Base-by-base conservation (phyloP, 139 green algal species). In the Zygnema circumcarinatum region DNA sequence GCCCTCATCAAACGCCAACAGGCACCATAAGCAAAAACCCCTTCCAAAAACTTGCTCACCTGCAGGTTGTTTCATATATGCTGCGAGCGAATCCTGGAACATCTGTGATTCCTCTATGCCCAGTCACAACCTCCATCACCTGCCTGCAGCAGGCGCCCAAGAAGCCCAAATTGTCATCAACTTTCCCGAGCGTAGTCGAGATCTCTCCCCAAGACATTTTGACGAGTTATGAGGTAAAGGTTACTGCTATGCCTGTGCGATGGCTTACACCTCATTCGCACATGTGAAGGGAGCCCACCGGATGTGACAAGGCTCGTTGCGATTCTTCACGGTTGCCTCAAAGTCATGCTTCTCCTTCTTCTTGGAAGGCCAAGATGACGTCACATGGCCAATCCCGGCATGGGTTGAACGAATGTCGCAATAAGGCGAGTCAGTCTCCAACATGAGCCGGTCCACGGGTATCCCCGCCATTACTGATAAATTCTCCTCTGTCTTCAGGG, bases 381-480 rank as follows among this genome's bases (percentile, higher is more conserved):
- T 53, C 25, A 95, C 87, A 62, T 94, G 75, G n/a, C 39, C n/a
- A 36, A 56, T 73, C 36, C 81, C 88, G 72, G 81, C 54, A 47
- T 90, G 82, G 20, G 82, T 79, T 35, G 83, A 79, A 73, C 56
- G 91, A 73, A 86, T 94, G 25, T 96, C 94, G 79, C 95, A 98
- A 91, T 96, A 98, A 0, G 96, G 96, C 54, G 90, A 92, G 90
- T 98, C 96, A 25, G 96, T 98, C 82, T 98, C 95, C 0, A 98
- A 42, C 87, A 98, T 91, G n/a, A 98, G 69, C 1, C 95, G 89
- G 31, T 94, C 93, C 39, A 92, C 31, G 0, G 95, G 95, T 29
- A 98, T 90, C 2, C 29, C 39, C 0, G 83, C 84, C 87, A 94
- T 89, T 36, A 95, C 95, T 21, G 76, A 67, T 67, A 98, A 74